phyloP scores from a whole-genome alignment of 83 land plant genomes.

The Picea abies region DNA sequence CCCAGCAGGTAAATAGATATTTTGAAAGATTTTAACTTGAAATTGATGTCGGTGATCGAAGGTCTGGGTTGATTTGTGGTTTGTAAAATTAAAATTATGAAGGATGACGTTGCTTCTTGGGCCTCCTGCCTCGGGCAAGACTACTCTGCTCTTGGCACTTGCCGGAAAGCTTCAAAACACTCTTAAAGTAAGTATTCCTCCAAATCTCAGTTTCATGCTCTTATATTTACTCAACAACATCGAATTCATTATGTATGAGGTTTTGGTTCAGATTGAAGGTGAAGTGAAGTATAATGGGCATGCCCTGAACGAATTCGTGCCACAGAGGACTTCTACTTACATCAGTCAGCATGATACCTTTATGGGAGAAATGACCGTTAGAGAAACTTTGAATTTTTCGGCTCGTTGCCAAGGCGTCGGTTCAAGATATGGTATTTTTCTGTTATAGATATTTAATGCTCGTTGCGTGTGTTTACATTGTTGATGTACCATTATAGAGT shows the following conservation, averaged over 20 bases:
- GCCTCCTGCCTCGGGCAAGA: constrained; percentile 94
- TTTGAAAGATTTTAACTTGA: no score
- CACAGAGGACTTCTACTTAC: background rate
- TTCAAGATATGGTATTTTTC: constrained; percentile 5
- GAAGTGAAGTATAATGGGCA: constrained; percentile 6
- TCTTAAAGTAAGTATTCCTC: no score
- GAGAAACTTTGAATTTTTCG: constrained; percentile 6
- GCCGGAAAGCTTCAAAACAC: constrained; percentile 57
- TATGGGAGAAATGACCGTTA: background rate
- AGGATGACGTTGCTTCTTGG: constrained; percentile 90
- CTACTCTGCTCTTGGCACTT: constrained; percentile 78
- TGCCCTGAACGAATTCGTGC: background rate
- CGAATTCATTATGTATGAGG: no score
- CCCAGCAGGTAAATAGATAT: background rate
- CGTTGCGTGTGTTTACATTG: no score
- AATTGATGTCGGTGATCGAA: no score
- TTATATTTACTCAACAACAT: no score
- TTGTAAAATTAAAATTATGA: background rate
- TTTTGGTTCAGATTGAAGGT: background rate
- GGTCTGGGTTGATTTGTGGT: no score
- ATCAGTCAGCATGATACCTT: background rate
- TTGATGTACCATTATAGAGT: no score
- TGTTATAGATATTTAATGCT: background rate
- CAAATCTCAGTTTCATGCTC: no score
- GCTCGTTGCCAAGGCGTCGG: background rate